Evolutionary conservation across 2,329 filamentous ascomycete genomes (phyloP), one percentile per base, ranked within the genome.

Genomic region (Penicillium griseofulvum): DNA sequence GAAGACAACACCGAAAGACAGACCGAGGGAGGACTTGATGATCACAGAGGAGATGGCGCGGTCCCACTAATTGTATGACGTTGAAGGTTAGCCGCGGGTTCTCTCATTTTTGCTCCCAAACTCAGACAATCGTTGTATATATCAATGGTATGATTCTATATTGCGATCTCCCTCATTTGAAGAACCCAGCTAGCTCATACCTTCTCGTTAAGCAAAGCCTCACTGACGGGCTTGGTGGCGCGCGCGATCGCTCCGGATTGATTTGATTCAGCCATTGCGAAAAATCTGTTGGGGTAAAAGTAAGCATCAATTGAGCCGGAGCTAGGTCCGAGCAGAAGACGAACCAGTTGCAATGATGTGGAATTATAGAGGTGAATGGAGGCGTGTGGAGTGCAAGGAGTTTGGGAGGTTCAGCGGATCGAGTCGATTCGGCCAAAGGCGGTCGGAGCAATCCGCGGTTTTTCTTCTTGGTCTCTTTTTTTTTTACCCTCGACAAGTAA

Each of bases 141-240:
- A 34, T 38, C 22, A 22, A 39, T 16, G 14, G 9, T 9, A 28
- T 12, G 4, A 28, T 12, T 3, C 4, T 37, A 7, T 19, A 19
- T 24, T 17, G 36, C 12, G 4, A 38, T 0, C 7, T 33, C 26
- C 7, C 12, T 12, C 19, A 29, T 24, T 39, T 16, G 12, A 38
- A 17, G 4, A 22, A 41, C 36, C 24, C 29, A 36, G 41, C 42
- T 22, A 41, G 45, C 28, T 49, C 53, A 48, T 86, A 97, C 94
- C 91, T 99, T 99, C 81, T 99, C 94, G 79, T 97, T 97, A 73
- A 99, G 85, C 70, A 99, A 86, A 72, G 93, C 90, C 83, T 99
- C 94, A 83, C 93, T 97, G 79, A 97, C 89, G 62, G 94, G 93
- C 77, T 84, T 83, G 72, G 78, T 84, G 60, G 85, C 80, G 68